Base-by-base conservation (phyloP, 1,284 basidiomycete species). In the Melampsora americana region DNA sequence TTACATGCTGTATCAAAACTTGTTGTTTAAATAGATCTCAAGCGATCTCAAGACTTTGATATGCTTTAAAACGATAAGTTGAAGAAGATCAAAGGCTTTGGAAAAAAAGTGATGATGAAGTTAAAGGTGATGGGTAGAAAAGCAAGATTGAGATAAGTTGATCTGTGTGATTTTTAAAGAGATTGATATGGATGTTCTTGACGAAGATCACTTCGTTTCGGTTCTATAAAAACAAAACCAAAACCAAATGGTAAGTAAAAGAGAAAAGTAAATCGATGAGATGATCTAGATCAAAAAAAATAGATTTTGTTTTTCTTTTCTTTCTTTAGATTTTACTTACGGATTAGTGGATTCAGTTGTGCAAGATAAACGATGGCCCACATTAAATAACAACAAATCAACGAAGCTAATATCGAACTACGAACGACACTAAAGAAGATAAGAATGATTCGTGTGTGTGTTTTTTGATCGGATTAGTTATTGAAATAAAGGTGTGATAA, bases 311-410 rank as follows among this genome's bases (percentile, higher is more conserved):
- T 28, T 23, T 7, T 23, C 53, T 48, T 20, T 48, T n/a, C n/a
- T n/a, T n/a, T n/a, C n/a, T n/a, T n/a, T n/a, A 18, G 23, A 12
- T 28, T 0, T 18, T 16, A 81, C 85, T 77, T 78, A 95, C 94
- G 84, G 81, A 95, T 89, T 74, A 96, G 86, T 64, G 93, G 94
- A 82, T 96, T 89, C 68, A 95, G 83, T 83, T 96, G 93, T 0
- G 92, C 92, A 81, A 95, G 86, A 83, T 95, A 96, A 7, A 93
- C 93, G 81, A 95, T 88, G 83, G 90, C 90, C 93, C 93, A 96
- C 89, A 96, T 90, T 79, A 96, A 86, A 85, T 93, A 96, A 84
- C 91, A 93, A 78, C 88, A 90, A 5, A 88, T 85, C 23, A 95
- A 83, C 1, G 90, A 87, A 77, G 96, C 87, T 84, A 92, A 85